phyloP scores from a whole-genome alignment of 805 yeast species.

The Metschnikowia borealis region DNA sequence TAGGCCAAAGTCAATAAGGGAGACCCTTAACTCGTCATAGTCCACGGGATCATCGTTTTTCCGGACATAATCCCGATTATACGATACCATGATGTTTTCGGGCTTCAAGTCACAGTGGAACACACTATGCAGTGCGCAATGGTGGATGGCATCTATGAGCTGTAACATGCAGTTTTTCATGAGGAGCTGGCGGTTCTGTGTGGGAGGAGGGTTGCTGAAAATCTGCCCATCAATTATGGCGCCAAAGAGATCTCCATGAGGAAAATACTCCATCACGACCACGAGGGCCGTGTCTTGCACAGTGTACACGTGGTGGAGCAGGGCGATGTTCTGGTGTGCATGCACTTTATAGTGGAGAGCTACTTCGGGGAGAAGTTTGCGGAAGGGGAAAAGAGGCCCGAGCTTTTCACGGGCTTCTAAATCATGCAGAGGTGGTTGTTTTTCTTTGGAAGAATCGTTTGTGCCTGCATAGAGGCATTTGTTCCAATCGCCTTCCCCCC shows the following conservation, averaged over 20 bases:
- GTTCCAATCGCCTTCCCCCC: background rate
- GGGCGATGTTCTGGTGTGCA: conserved; percentile 70
- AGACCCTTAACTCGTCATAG: conserved; percentile 50
- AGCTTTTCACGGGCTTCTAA: background rate
- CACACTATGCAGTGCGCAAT: conserved; percentile 29
- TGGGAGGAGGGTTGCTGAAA: conserved; percentile 50
- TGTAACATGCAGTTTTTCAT: conserved; percentile 43
- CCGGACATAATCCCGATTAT: conserved; percentile 16
- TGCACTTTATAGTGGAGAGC: conserved; percentile 72
- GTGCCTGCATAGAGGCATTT: background rate
- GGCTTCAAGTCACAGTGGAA: conserved; percentile 44
- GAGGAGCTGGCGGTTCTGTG: conserved; percentile 44
- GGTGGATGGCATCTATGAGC: conserved; percentile 34
- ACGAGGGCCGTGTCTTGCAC: conserved; percentile 51
- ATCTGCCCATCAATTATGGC: conserved; percentile 74
- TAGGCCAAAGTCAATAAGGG: conserved; percentile 85
- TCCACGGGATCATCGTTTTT: conserved; percentile 23
- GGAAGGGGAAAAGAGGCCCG: background rate
- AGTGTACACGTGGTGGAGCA: conserved; percentile 70
- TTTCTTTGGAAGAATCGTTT: no score
- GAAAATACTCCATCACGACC: conserved; percentile 80
- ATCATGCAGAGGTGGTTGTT: no score
- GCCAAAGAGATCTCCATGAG: conserved; percentile 82
- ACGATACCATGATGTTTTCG: conserved; percentile 37
- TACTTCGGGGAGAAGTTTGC: conserved; percentile 57